Percentiles rank a stretch among this genome's conserved stretches.
Evolutionary conservation across 768 basidiomycete genomes (phyloP).

Genomic region (Goffeauzyma gilvescens): DNA sequence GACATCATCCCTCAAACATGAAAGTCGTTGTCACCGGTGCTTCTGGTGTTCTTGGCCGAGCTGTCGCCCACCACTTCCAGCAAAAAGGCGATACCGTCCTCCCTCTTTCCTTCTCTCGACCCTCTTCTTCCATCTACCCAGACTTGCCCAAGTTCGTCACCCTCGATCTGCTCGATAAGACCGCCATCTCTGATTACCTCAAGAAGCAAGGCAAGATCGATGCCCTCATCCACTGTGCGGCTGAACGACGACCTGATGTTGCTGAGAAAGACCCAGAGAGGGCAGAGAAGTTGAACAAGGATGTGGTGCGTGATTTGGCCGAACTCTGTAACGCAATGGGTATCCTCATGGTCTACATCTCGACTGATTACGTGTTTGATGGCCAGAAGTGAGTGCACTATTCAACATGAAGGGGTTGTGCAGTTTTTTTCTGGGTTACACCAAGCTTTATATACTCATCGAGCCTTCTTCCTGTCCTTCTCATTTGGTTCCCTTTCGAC

Average conservation of each 20-base stretch:
- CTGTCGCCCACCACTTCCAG: slow-evolving; percentile 51
- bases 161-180: slow-evolving; percentile 50
- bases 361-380: slow-evolving; percentile 96
- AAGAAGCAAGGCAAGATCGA: slow-evolving; percentile 49
- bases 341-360: slow-evolving; percentile 72
- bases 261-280: slow-evolving; percentile 66
- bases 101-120: slow-evolving; percentile 55
- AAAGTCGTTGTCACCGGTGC: slow-evolving; percentile 39
- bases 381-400: slow-evolving; percentile 41
- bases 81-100: slow-evolving; percentile 36
- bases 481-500: not conserved
- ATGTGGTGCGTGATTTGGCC: slow-evolving; percentile 40
- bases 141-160: slow-evolving; percentile 41
- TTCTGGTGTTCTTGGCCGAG: slow-evolving; percentile 73
- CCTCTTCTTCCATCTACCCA: slow-evolving; percentile 38
- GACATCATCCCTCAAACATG: not conserved
- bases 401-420: too few relatives aligned
- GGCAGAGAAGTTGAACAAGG: slow-evolving; percentile 7
- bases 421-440: too few relatives aligned
- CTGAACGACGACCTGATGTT: slow-evolving; percentile 78
- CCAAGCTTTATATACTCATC: too few relatives aligned
- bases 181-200: slow-evolving; percentile 43
- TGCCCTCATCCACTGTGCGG: slow-evolving; percentile 82
- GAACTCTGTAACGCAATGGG: slow-evolving; percentile 43
- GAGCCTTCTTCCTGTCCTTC: not conserved